phyloP scores from a whole-genome alignment of 2,329 filamentous ascomycete genomes.

The Penicillium occitanis region DNA sequence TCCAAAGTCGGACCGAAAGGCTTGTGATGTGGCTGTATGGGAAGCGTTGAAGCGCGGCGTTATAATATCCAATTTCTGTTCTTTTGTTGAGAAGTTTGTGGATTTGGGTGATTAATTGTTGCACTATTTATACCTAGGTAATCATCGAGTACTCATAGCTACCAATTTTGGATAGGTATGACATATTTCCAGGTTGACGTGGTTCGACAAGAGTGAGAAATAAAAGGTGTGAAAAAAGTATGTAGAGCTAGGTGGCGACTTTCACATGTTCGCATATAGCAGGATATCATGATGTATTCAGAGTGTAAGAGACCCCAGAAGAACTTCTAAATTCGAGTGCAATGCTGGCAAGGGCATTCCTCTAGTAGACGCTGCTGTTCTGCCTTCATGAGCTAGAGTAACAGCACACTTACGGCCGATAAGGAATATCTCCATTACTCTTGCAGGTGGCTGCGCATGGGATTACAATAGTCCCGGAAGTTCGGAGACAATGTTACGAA shows the following conservation, averaged over 20 bases:
- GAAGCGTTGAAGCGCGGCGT: not conserved
- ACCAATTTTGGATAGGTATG: not conserved
- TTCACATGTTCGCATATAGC: conserved; percentile 1
- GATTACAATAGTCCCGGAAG: not conserved
- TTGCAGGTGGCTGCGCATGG: not conserved
- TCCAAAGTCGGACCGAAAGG: not conserved
- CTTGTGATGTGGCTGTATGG: not conserved
- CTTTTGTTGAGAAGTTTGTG: not conserved
- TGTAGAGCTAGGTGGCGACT: not conserved
- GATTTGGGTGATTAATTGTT: not conserved
- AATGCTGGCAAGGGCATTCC: not conserved
- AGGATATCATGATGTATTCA: not conserved
- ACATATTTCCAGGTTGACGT: not conserved
- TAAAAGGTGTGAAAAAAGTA: not conserved
- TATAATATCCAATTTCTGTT: not conserved
- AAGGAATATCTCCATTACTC: not conserved
- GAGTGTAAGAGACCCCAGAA: not conserved
- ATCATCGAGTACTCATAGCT: not conserved
- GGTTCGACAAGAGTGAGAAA: not conserved
- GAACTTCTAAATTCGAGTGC: too few relatives aligned
- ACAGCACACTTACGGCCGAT: not conserved
- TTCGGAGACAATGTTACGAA: not conserved
- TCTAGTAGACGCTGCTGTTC: not conserved
- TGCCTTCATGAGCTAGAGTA: not conserved
- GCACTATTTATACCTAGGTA: not conserved